Conservation (phyloP, 2,329 filamentous ascomycete species). For the Hawksworthiomyces lignivorus region DNA sequence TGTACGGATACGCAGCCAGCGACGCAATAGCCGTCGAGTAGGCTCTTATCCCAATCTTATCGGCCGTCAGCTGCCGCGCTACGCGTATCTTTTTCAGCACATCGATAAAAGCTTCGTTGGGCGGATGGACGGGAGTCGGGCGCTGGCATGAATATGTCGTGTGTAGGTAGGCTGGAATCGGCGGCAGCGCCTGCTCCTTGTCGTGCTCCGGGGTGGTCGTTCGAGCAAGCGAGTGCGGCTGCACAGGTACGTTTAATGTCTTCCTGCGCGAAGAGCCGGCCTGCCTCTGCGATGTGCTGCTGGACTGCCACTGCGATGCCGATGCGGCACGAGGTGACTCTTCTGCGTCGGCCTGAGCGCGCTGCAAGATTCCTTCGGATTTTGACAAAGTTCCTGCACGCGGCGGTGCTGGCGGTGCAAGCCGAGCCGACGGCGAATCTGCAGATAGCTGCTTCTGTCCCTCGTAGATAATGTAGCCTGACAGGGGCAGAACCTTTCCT, state of each 20-base stretch:
- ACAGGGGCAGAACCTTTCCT: slow-evolving; percentile 36
- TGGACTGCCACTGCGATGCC: not conserved
- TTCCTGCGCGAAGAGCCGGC: not conserved
- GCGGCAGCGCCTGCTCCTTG: slow-evolving; percentile 45
- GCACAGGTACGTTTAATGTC: not conserved
- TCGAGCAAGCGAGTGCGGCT: slow-evolving; percentile 41
- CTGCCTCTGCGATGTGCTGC: not conserved
- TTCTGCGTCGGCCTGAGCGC: slow-evolving; percentile 20
- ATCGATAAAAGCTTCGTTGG: slow-evolving; percentile 68
- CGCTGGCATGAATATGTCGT: slow-evolving; percentile 74
- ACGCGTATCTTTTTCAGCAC: slow-evolving; percentile 68
- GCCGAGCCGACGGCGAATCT: too few species aligned
- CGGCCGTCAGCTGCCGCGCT: slow-evolving; percentile 61
- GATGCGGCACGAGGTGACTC: not conserved
- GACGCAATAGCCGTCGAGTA: slow-evolving; percentile 84
- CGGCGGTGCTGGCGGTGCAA: slow-evolving; percentile 3
- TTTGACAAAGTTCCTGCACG: slow-evolving; percentile 5
- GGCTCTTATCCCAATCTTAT: slow-evolving; percentile 73
- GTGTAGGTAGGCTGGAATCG: slow-evolving; percentile 59
- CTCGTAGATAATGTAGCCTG: slow-evolving; percentile 47
- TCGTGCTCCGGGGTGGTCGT: slow-evolving; percentile 77
- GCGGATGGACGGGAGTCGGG: slow-evolving; percentile 58
- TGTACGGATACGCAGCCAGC: slow-evolving; percentile 69
- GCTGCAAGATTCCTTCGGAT: slow-evolving; percentile 22
- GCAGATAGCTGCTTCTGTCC: slow-evolving; percentile 30